Conservation (phyloP, 192 early-diverging fungal genomes). For the Coemansia sp. region DNA sequence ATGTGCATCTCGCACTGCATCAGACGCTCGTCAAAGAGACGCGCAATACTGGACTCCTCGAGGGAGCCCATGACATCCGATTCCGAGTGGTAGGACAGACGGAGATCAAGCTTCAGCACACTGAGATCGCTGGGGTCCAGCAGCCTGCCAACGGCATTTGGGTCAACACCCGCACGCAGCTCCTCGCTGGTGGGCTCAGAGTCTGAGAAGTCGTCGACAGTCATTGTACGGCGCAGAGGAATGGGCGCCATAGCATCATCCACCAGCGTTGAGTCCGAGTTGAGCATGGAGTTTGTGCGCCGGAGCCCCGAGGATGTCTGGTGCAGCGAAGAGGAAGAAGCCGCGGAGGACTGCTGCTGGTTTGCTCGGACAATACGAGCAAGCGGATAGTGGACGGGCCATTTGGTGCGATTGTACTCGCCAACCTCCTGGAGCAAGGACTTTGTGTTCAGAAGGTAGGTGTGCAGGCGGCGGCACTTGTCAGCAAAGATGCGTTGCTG, state of each 20-base stretch:
- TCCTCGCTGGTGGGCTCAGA: conserved; percentile 4
- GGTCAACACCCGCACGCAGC: conserved; percentile 21
- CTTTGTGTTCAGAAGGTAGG: conserved; percentile 65
- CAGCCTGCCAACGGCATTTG: conserved; percentile 7
- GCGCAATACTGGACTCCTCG: conserved; percentile 70
- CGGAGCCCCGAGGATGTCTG: conserved; percentile 12
- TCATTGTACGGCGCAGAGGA: conserved; percentile 35
- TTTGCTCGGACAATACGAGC: conserved; percentile 24
- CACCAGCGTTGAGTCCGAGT: conserved; percentile 22
- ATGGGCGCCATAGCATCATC: conserved; percentile 13
- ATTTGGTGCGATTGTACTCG: conserved; percentile 66
- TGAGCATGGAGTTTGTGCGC: conserved; percentile 37
- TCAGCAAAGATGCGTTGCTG: conserved; percentile 75
- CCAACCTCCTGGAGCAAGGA: conserved; percentile 67
- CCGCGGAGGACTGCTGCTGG: conserved; percentile 10
- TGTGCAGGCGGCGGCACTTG: conserved; percentile 70
- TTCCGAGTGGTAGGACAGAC: conserved; percentile 64
- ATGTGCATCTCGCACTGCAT: conserved; percentile 71
- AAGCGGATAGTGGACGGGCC: conserved; percentile 69
- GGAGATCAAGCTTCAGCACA: conserved; percentile 69
- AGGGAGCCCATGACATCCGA: conserved; percentile 64
- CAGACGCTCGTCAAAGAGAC: conserved; percentile 70
- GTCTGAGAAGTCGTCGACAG: conserved; percentile 23
- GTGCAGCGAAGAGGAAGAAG: neutral
- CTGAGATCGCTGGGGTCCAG: conserved; percentile 42